Evolutionary conservation across 176 grass and related monocot genomes (phyloP).

Genomic region (Bothriochloa decipiens): DNA sequence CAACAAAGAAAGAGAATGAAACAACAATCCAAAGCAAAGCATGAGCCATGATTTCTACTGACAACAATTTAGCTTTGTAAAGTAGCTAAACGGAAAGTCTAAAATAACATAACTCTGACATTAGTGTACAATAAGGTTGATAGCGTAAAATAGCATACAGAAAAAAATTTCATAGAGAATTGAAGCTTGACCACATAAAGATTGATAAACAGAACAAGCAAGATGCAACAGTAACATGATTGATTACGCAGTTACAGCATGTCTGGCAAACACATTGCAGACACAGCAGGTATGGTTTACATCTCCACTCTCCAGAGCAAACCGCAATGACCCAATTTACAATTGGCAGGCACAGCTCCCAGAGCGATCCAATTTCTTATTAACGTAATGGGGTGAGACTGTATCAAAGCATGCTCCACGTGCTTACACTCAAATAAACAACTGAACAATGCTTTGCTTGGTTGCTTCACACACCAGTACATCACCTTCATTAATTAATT

Average conservation of each 20-base stretch:
- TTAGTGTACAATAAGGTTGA: background rate
- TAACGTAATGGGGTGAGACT: too few species aligned
- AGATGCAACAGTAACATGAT: background rate
- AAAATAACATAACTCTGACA: background rate
- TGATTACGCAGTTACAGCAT: background rate
- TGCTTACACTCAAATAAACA: background rate
- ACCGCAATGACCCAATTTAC: too few species aligned
- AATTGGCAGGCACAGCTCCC: too few species aligned
- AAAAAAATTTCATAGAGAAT: background rate
- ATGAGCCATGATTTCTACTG: background rate
- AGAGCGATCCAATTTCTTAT: too few species aligned
- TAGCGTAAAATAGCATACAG: background rate
- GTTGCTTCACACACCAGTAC: background rate
- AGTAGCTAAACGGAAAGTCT: background rate
- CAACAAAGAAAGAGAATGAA: constrained; percentile 11
- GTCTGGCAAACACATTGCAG: background rate
- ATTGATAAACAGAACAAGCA: background rate
- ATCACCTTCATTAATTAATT: background rate
- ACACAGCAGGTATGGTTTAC: too few species aligned
- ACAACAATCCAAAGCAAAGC: constrained; percentile 17
- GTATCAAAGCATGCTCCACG: background rate
- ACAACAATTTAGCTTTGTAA: background rate
- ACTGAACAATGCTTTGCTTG: background rate
- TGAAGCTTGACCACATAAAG: background rate
- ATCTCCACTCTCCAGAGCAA: too few species aligned